Evolutionary conservation across 2,329 filamentous ascomycete genomes (phyloP).

Genomic region (Aspergillus alliaceus): DNA sequence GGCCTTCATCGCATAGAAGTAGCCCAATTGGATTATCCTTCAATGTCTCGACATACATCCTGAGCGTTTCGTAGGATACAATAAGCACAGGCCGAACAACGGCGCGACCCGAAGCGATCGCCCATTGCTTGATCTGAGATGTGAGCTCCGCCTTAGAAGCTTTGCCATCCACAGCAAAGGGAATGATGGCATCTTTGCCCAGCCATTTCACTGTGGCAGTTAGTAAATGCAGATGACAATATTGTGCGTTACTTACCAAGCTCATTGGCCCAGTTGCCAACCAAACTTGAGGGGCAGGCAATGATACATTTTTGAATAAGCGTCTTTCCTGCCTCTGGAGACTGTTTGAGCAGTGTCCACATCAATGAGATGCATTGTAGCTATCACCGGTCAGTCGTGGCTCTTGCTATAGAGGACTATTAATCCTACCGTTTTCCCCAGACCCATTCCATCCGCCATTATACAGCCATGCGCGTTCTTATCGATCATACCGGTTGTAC

Average conservation of each 20-base stretch:
- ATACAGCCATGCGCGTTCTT: slow-evolving; percentile 94
- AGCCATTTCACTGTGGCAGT: slow-evolving; percentile 75
- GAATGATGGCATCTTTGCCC: slow-evolving; percentile 82
- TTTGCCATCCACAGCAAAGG: slow-evolving; percentile 96
- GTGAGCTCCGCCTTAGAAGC: slow-evolving; percentile 91
- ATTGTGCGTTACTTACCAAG: slow-evolving; percentile 47
- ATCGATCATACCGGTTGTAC: slow-evolving; percentile 93
- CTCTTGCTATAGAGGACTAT: neutral
- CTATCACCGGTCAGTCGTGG: slow-evolving; percentile 28
- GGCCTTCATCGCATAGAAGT: slow-evolving; percentile 93
- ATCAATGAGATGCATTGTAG: slow-evolving; percentile 94
- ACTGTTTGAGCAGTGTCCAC: slow-evolving; percentile 96
- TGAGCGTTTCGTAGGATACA: slow-evolving; percentile 94
- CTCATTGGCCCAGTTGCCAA: slow-evolving; percentile 98
- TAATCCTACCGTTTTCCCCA: slow-evolving; percentile 74
- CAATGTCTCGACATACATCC: slow-evolving; percentile 85
- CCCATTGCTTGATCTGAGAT: slow-evolving; percentile 90
- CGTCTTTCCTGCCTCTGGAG: slow-evolving; percentile 86
- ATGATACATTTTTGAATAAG: slow-evolving; percentile 97
- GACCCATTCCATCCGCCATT: slow-evolving; percentile 99
- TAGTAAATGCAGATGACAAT: slow-evolving; percentile 12
- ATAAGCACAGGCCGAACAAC: slow-evolving; percentile 93
- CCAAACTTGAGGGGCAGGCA: slow-evolving; percentile 92
- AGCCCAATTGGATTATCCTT: slow-evolving; percentile 88
- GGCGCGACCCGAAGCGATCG: slow-evolving; percentile 82